Conservation (phyloP, 2,329 filamentous ascomycete species). For the Fusarium compactum region DNA sequence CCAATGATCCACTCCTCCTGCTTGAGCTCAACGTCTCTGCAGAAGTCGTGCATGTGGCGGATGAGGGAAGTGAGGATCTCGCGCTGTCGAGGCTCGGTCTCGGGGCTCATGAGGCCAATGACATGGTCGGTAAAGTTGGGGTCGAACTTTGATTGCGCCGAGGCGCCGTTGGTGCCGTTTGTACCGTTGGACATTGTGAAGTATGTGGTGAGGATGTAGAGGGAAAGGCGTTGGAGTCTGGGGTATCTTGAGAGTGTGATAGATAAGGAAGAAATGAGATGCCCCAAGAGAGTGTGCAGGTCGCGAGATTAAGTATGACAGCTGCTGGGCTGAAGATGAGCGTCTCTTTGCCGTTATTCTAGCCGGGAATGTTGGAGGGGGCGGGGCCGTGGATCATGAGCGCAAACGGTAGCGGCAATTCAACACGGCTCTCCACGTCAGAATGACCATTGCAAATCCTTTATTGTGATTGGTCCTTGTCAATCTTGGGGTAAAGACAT, state of each 20-base stretch:
- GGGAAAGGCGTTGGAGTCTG: neutral
- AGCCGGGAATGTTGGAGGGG: constrained; percentile 36
- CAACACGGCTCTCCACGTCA: constrained; percentile 35
- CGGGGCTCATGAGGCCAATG: constrained; percentile 78
- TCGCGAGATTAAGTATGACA: constrained; percentile 19
- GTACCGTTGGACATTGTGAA: constrained; percentile 39
- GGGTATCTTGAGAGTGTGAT: constrained; percentile 12
- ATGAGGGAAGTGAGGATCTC: constrained; percentile 74
- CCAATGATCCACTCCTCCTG: constrained; percentile 82
- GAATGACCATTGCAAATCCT: constrained; percentile 30
- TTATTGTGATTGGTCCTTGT: constrained; percentile 1
- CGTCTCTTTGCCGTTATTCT: constrained; percentile 34
- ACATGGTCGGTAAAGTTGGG: constrained; percentile 81
- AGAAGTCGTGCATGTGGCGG: constrained; percentile 81
- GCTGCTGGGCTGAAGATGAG: neutral
- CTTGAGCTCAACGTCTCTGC: constrained; percentile 80
- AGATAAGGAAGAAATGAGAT: neutral
- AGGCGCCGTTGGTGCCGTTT: constrained; percentile 33
- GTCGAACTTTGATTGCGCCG: constrained; percentile 66
- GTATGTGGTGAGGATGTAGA: neutral
- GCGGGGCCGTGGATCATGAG: constrained; percentile 34
- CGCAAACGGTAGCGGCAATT: constrained; percentile 36
- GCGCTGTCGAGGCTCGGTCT: constrained; percentile 73
- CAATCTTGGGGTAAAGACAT: constrained; percentile 22
- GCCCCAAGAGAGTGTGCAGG: neutral